Percentiles rank a stretch among this genome's conserved stretches.
phyloP scores from a whole-genome alignment of 495 filamentous ascomycete species.

The Talaromyces thailandensis region DNA sequence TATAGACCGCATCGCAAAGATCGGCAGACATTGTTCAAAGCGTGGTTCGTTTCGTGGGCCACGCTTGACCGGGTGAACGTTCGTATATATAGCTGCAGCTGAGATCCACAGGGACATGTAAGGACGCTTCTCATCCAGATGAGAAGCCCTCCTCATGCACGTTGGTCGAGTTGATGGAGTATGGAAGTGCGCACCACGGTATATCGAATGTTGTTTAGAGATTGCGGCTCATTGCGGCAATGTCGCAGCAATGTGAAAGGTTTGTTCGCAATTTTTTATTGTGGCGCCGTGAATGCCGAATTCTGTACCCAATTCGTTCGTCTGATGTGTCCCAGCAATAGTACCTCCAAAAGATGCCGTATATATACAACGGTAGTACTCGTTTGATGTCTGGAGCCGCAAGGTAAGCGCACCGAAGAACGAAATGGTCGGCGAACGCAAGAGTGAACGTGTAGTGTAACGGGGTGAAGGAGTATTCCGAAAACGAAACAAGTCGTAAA shows the following conservation, averaged over 20 bases:
- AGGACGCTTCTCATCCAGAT: not conserved
- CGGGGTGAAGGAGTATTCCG: not conserved
- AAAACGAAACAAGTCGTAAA: not conserved
- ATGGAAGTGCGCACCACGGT: not conserved
- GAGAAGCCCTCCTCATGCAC: not conserved
- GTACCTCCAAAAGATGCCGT: not conserved
- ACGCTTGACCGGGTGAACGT: not conserved
- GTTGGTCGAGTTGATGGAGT: not conserved
- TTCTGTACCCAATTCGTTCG: not conserved
- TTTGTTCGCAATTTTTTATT: not conserved
- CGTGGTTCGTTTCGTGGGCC: conserved; percentile 4
- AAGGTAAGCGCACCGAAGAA: not conserved
- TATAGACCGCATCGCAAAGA: conserved; percentile 73
- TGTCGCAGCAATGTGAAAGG: not conserved
- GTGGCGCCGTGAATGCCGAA: not conserved
- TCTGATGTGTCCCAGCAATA: not conserved
- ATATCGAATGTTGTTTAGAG: not conserved
- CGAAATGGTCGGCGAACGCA: not conserved
- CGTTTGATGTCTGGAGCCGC: not conserved
- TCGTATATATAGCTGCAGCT: not conserved
- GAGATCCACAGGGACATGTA: not conserved
- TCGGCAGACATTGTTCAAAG: conserved; percentile 52
- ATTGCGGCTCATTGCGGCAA: not conserved
- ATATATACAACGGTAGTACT: not conserved
- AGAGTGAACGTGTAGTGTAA: not conserved